A percentile compares a stretch with the other conserved stretches of the same genome.
These are phyloP conservation scores for Ophiostoma angusticollis DNA, from an alignment of 2,329 filamentous ascomycete species.

Conservation along the genomic window DNA sequence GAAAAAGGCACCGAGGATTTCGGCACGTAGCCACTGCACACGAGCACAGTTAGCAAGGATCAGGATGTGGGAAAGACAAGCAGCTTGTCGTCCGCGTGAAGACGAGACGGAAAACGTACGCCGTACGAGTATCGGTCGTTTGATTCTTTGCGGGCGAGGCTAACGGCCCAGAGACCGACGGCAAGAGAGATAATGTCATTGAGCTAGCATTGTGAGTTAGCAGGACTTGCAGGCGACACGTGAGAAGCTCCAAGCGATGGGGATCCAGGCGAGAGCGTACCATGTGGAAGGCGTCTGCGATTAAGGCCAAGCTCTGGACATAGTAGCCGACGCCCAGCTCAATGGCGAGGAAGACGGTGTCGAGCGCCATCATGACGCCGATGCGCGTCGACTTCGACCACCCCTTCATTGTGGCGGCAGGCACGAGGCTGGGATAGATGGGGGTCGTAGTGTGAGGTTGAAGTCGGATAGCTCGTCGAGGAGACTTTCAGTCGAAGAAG, in stretches of 20 bases:
- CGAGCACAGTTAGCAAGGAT: background rate
- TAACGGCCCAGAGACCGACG: slow-evolving; percentile 92
- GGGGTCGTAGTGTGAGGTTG: too few relatives aligned
- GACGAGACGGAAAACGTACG: slow-evolving; percentile 36
- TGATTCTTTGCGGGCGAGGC: slow-evolving; percentile 68
- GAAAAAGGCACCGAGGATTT: slow-evolving; percentile 90
- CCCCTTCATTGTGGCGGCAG: slow-evolving; percentile 29
- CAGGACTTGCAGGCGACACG: background rate
- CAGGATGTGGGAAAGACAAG: background rate
- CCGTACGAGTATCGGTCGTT: slow-evolving; percentile 94
- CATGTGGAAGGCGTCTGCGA: slow-evolving; percentile 98
- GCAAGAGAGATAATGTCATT: slow-evolving; percentile 94
- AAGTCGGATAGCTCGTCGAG: too few relatives aligned
- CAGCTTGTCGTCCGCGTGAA: background rate
- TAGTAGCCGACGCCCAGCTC: slow-evolving; percentile 77
- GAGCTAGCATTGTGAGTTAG: slow-evolving; percentile 39
- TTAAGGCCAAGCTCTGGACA: slow-evolving; percentile 82
- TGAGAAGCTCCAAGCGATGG: background rate
- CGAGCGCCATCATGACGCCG: slow-evolving; percentile 81
- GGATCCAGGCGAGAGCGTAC: slow-evolving; percentile 31
- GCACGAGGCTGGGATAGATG: too few relatives aligned
- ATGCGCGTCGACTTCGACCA: slow-evolving; percentile 91
- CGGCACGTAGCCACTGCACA: slow-evolving; percentile 79
- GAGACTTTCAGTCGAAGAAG: too few relatives aligned
- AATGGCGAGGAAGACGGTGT: slow-evolving; percentile 77